Percentiles rank a stretch among this genome's conserved stretches.
These are phyloP conservation scores for Eutrema salsugineum DNA, from an alignment of 441 rosid genomes.

Conservation along the genomic window DNA sequence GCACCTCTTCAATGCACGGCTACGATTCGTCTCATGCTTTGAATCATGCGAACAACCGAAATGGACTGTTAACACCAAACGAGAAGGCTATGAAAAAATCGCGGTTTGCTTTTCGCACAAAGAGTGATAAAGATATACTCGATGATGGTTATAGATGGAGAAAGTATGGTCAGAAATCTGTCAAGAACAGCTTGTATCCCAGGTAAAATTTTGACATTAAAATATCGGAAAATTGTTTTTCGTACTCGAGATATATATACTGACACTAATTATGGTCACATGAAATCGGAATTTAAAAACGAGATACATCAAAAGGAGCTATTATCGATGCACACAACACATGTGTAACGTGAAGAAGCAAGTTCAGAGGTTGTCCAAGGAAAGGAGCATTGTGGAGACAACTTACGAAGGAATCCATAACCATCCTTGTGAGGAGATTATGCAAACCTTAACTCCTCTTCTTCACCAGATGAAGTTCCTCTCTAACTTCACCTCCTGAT, in stretches of 20 bases:
- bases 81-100: constrained; percentile 35
- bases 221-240: neutral
- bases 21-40: constrained; percentile 20
- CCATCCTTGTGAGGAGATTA: constrained; percentile 59
- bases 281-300: neutral
- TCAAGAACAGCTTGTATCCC: constrained; percentile 2
- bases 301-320: constrained; percentile 37
- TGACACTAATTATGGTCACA: neutral
- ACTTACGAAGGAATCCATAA: constrained; percentile 63
- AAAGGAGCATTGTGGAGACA: constrained; percentile 53
- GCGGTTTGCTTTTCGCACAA: constrained; percentile 43
- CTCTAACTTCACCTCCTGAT: constrained; percentile 21
- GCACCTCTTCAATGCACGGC: constrained; percentile 40
- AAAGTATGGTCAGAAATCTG: constrained; percentile 48
- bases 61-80: no score
- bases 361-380: constrained; percentile 58
- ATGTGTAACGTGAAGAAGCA: constrained; percentile 67
- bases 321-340: constrained; percentile 63
- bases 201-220: neutral
- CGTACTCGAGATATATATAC: neutral
- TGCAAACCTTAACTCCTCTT: constrained; percentile 79
- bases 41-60: constrained; percentile 2
- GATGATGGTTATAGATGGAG: constrained; percentile 62
- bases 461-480: constrained; percentile 81
- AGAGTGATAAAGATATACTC: constrained; percentile 47